A percentile compares a stretch with the other conserved stretches of the same genome.
These are phyloP conservation scores for Carex sylvatica DNA, from an alignment of 202 grass and related monocot genomes.

Conservation along the genomic window DNA sequence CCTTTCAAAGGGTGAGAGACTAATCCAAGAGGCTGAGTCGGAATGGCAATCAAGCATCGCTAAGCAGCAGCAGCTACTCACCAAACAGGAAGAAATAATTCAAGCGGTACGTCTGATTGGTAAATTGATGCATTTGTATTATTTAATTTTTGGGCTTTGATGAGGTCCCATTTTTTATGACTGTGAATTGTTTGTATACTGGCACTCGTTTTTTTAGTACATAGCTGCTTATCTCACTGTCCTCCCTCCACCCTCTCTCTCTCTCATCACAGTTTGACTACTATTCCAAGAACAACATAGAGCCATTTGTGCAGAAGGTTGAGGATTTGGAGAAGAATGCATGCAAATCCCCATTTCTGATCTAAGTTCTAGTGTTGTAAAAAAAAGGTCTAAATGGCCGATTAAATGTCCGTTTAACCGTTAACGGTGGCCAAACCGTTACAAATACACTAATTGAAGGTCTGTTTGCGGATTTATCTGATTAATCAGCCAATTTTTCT, in stretches of 20 bases:
- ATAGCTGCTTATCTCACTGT: constrained; percentile 19
- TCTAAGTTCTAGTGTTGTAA: too few relatives aligned
- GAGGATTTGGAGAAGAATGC: constrained; percentile 21
- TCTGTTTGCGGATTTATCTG: too few relatives aligned
- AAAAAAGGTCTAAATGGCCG: too few relatives aligned
- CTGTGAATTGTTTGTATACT: not conserved
- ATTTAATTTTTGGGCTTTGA: not conserved
- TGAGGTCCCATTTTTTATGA: not conserved
- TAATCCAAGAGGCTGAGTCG: constrained; percentile 39
- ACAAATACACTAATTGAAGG: too few relatives aligned
- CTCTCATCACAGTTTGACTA: constrained; percentile 30
- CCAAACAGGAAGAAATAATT: constrained; percentile 36
- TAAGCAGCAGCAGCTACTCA: constrained; percentile 38
- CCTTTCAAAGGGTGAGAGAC: constrained; percentile 33
- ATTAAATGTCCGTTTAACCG: too few relatives aligned
- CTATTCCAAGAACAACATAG: constrained; percentile 19
- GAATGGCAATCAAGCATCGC: constrained; percentile 1
- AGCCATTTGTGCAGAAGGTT: constrained; percentile 20
- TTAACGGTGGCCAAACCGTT: too few relatives aligned
- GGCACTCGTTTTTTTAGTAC: not conserved
- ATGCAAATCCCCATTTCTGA: too few relatives aligned
- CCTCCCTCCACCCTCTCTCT: not conserved
- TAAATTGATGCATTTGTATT: not conserved
- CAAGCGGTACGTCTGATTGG: constrained; percentile 37
- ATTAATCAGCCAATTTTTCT: too few relatives aligned